Evolutionary conservation across 2,329 filamentous ascomycete species (phyloP).

Genomic region (Fusarium proliferatum): DNA sequence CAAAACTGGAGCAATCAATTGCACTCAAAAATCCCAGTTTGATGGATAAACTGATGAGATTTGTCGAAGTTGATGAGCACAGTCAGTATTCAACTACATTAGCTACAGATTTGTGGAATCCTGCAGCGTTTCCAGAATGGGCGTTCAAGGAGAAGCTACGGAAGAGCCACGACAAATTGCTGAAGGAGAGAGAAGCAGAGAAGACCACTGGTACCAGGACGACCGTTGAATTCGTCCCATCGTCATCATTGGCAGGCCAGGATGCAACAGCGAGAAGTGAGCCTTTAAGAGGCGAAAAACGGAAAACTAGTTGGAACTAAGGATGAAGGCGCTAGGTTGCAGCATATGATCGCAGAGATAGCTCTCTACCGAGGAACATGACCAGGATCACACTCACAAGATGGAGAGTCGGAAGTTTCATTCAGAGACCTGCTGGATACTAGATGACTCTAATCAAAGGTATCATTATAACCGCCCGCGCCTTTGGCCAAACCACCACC

Average conservation of each 20-base stretch:
- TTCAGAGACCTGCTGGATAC: slow-evolving; percentile 22
- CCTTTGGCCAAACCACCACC: slow-evolving; percentile 29
- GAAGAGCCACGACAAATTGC: slow-evolving; percentile 59
- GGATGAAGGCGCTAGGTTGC: neutral
- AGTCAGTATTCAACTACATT: slow-evolving; percentile 76
- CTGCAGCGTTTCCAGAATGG: slow-evolving; percentile 64
- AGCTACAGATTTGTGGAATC: slow-evolving; percentile 67
- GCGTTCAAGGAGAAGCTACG: slow-evolving; percentile 64
- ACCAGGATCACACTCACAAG: slow-evolving; percentile 8
- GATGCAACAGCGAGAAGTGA: slow-evolving; percentile 37
- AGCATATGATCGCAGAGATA: neutral
- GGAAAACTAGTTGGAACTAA: slow-evolving; percentile 51
- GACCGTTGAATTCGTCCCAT: slow-evolving; percentile 63
- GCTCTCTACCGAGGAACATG: neutral
- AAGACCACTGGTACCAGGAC: slow-evolving; percentile 54
- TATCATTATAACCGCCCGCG: slow-evolving; percentile 49
- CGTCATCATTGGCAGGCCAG: slow-evolving; percentile 38
- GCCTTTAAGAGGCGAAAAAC: slow-evolving; percentile 47
- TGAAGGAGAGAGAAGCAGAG: slow-evolving; percentile 58
- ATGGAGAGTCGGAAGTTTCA: slow-evolving; percentile 25
- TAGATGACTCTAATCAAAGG: slow-evolving; percentile 41
- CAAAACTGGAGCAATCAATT: slow-evolving; percentile 73
- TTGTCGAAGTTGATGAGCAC: slow-evolving; percentile 63
- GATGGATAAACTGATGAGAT: slow-evolving; percentile 77
- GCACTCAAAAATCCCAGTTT: slow-evolving; percentile 78